Evolutionary conservation across 2,329 filamentous ascomycete species (phyloP).

Genomic region (Salinomyces thailandicus): DNA sequence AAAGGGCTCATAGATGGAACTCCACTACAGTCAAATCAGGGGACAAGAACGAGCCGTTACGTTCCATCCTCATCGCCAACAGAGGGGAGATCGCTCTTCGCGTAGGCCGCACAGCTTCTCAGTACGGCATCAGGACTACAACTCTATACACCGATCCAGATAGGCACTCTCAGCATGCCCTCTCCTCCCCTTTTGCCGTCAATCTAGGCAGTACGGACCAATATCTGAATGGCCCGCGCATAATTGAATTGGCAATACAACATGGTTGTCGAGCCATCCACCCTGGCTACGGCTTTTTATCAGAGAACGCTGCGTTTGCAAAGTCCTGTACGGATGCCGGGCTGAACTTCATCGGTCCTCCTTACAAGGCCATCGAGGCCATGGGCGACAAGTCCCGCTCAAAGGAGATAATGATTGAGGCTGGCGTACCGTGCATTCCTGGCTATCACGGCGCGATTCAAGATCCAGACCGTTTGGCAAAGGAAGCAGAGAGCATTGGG

Average conservation of each 20-base stretch:
- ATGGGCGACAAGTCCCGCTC: constrained; percentile 91
- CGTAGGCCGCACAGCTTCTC: constrained; percentile 76
- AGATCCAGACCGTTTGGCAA: constrained; percentile 49
- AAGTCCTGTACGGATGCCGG: constrained; percentile 80
- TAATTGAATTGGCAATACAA: constrained; percentile 77
- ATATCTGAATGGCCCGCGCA: constrained; percentile 88
- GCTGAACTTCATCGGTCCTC: constrained; percentile 87
- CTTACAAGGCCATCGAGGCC: constrained; percentile 60
- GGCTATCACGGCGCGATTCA: constrained; percentile 89
- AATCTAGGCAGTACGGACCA: constrained; percentile 73
- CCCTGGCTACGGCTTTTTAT: constrained; percentile 89
- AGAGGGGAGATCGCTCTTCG: constrained; percentile 93
- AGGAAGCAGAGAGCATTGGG: constrained; percentile 61
- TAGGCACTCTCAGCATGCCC: constrained; percentile 73
- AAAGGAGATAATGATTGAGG: constrained; percentile 92
- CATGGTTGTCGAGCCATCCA: constrained; percentile 85
- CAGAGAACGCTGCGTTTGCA: constrained; percentile 87
- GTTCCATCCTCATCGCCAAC: constrained; percentile 86
- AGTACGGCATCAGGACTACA: constrained; percentile 83
- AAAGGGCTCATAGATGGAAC: background rate
- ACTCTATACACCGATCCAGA: constrained; percentile 94
- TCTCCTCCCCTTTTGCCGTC: constrained; percentile 71
- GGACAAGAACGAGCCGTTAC: constrained; percentile 16
- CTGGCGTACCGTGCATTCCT: constrained; percentile 92
- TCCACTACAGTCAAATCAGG: background rate